phyloP scores from a whole-genome alignment of 83 land plant genomes.

The Isoetes engelmannii region DNA sequence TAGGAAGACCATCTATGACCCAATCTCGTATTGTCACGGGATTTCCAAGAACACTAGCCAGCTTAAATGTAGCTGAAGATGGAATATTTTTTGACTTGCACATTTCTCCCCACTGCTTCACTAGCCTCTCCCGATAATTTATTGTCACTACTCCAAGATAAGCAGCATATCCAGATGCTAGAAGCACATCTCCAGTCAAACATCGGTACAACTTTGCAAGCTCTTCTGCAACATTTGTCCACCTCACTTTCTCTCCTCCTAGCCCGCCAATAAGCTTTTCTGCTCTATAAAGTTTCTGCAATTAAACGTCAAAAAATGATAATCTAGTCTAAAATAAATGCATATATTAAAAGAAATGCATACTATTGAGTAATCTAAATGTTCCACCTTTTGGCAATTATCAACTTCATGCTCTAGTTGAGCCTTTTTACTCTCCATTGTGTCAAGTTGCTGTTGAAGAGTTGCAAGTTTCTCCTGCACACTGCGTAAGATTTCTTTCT shows the following conservation, averaged over 20 bases:
- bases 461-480: constrained; percentile 36
- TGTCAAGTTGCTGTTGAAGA: constrained; percentile 23
- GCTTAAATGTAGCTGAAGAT: constrained; percentile 28
- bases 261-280: constrained; percentile 36
- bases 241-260: constrained; percentile 39
- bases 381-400: constrained; percentile 31
- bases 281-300: constrained; percentile 39
- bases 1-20: constrained; percentile 44
- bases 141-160: constrained; percentile 39
- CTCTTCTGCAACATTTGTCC: constrained; percentile 32
- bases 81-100: constrained; percentile 31
- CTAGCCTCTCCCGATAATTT: constrained; percentile 22
- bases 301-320: background rate
- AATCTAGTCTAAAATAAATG: background rate
- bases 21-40: constrained; percentile 39
- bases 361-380: background rate
- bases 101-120: constrained; percentile 21
- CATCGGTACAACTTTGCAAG: constrained; percentile 16
- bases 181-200: constrained; percentile 31
- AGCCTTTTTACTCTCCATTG: constrained; percentile 28
- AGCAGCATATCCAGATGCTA: constrained; percentile 39
- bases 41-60: constrained; percentile 31
- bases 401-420: constrained; percentile 30
- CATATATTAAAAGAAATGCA: background rate
- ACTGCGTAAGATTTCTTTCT: constrained; percentile 29